A percentile compares a stretch with the other conserved stretches of the same genome.
Evolutionary conservation across 2,329 filamentous ascomycete genomes (phyloP).

Genomic region (Fusarium coicis): DNA sequence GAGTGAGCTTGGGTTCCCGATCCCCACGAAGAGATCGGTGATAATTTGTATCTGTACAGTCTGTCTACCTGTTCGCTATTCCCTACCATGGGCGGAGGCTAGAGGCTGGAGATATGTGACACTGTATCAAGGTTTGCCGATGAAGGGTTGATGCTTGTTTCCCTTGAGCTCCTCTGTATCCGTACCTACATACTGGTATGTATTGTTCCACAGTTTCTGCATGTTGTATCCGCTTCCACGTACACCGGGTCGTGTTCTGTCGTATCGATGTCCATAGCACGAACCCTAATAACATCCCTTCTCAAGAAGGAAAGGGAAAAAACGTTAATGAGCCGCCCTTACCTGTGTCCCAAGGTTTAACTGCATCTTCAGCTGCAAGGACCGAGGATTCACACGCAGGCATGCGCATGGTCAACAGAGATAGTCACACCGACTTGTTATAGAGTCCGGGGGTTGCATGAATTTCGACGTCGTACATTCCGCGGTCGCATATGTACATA

Average conservation of each 20-base stretch:
- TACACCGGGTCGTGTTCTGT: slow-evolving; percentile 7
- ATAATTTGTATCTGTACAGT: neutral
- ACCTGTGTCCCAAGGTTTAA: neutral
- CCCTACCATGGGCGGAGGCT: neutral
- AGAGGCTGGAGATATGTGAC: neutral
- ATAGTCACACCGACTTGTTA: slow-evolving; percentile 44
- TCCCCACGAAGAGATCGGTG: slow-evolving; percentile 20
- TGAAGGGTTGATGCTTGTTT: slow-evolving; percentile 5
- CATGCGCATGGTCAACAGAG: slow-evolving; percentile 25
- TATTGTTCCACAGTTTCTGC: slow-evolving; percentile 6
- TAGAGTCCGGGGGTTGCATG: slow-evolving; percentile 40
- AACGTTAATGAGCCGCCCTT: slow-evolving; percentile 6
- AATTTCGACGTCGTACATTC: slow-evolving; percentile 41
- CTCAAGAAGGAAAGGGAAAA: neutral
- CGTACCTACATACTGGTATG: neutral
- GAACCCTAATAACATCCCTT: slow-evolving; percentile 6
- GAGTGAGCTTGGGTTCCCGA: slow-evolving; percentile 3
- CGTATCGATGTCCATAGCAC: slow-evolving; percentile 25
- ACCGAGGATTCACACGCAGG: slow-evolving; percentile 36
- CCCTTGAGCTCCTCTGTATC: slow-evolving; percentile 10
- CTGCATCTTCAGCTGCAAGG: slow-evolving; percentile 31
- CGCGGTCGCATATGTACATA: slow-evolving; percentile 13
- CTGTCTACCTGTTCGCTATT: neutral
- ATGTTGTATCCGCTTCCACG: slow-evolving; percentile 14
- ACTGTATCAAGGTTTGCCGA: slow-evolving; percentile 1